phyloP scores from a whole-genome alignment of 2,329 filamentous ascomycete species.

The Sarocladium oryzae region DNA sequence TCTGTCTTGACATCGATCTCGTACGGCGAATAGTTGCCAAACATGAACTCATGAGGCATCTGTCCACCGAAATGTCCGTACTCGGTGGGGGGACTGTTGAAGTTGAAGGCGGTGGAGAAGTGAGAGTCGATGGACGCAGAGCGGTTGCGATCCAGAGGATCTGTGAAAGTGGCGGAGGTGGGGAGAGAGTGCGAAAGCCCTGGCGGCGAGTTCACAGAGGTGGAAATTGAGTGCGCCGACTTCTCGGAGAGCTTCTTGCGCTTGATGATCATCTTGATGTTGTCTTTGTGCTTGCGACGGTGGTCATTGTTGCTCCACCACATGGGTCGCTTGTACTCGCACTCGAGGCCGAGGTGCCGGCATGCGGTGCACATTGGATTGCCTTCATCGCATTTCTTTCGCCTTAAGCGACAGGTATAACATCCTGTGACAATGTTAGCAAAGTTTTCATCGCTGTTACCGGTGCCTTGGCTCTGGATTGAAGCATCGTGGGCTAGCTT shows the following conservation, averaged over 20 bases:
- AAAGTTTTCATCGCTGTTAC: neutral
- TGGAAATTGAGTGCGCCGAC: constrained; percentile 50
- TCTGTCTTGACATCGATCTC: constrained; percentile 96
- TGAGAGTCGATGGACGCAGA: constrained; percentile 77
- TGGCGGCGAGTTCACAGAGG: constrained; percentile 61
- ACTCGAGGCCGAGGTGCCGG: constrained; percentile 72
- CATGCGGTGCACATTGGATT: constrained; percentile 57
- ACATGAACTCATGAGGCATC: constrained; percentile 57
- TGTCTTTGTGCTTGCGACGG: constrained; percentile 80
- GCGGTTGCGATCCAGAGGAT: constrained; percentile 64
- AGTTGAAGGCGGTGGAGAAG: constrained; percentile 65
- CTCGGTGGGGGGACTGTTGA: constrained; percentile 54
- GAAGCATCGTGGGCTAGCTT: neutral
- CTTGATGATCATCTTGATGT: constrained; percentile 97
- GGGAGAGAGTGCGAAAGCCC: constrained; percentile 75
- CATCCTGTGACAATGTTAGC: constrained; percentile 39
- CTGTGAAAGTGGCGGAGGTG: constrained; percentile 73
- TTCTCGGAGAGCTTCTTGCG: constrained; percentile 92
- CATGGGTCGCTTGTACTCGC: constrained; percentile 92
- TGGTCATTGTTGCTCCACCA: constrained; percentile 97
- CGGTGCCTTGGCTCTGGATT: neutral
- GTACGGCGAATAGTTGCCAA: constrained; percentile 64
- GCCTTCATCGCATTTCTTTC: constrained; percentile 65
- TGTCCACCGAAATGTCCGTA: constrained; percentile 57
- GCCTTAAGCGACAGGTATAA: constrained; percentile 61